Evolutionary conservation across 257 asterid species (phyloP), one percentile per base, ranked within the genome.

Genomic region (Cynanchum wilfordii): DNA sequence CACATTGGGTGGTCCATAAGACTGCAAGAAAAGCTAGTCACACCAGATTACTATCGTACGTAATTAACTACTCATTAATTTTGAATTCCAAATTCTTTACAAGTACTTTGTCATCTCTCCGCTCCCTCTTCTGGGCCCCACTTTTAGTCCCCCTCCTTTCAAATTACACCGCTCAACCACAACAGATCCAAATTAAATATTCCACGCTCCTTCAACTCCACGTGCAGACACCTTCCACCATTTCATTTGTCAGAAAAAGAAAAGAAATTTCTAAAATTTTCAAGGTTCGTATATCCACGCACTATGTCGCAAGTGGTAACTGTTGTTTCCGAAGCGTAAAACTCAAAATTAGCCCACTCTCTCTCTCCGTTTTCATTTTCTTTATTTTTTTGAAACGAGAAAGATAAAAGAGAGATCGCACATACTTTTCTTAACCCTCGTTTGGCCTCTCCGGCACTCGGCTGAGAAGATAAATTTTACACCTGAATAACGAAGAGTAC

Each of bases 101-200:
- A 76, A 64, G 55, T 70, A 65, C 29, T 63, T 62, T 45, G 60
- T 51, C 66, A 16, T 66, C 54, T 36, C 45, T 40, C 66, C 56
- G 55, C 74, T 57, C 70, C 59, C 72, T 11, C 16, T 51, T 38
- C 38, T 38, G 76, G 81, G 59, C 68, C 80, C 84, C 81, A 76
- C 78, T 29, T 10, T 57, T 38, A 45, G 9, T 9, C 24, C 20
- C 72, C 36, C 70, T 24, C 51, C 20, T 70, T 74, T 50, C 73
- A 78, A 57, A 72, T 62, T 75, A 71, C 85, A 78, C 76, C 75
- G 78, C 85, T 81, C 80, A 81, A 67, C 80, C 71, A 54, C 82
- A 72, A 72, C 80, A 78, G 73, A 60, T 78, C 74, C 64, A 71
- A 17, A 56, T 59, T 71, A 49, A 7, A 33, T 20, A 6, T 11